Percentiles rank a stretch among this genome's conserved stretches.
These are phyloP conservation scores for Gossypium arboreum DNA, from an alignment of 345 rosid genomes.

Conservation along the genomic window DNA sequence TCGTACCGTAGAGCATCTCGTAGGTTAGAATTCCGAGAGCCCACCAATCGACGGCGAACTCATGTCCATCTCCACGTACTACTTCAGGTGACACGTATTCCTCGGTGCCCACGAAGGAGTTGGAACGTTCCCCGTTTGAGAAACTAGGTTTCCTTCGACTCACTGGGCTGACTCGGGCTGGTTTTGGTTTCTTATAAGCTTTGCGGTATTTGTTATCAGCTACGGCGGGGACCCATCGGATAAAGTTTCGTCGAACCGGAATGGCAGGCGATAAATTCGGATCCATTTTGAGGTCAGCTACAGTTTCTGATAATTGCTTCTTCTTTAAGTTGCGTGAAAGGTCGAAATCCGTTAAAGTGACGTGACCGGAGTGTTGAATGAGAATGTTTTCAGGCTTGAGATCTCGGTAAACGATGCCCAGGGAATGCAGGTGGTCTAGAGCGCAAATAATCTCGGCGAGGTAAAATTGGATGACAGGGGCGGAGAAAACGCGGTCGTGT, in stretches of 20 bases:
- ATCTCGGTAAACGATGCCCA: constrained; percentile 6
- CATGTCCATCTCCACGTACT: constrained; percentile 2
- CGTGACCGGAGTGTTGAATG: neutral
- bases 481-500: neutral
- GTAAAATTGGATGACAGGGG: neutral
- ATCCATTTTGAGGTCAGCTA: neutral
- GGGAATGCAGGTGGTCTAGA: neutral
- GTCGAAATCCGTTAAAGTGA: constrained; percentile 4
- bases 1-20: constrained; percentile 4
- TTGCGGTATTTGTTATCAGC: neutral
- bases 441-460: neutral
- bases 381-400: constrained; percentile 4
- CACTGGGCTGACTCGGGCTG: constrained; percentile 8
- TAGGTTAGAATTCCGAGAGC: neutral
- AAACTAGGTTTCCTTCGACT: neutral
- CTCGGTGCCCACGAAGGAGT: constrained; percentile 1
- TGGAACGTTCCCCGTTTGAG: constrained; percentile 3
- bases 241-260: neutral
- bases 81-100: neutral
- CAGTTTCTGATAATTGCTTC: neutral
- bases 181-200: neutral
- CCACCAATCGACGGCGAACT: constrained; percentile 9
- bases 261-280: neutral
- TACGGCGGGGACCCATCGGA: neutral
- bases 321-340: constrained; percentile 5